Evolutionary conservation across 2,329 filamentous ascomycete genomes (phyloP).

Genomic region (Ophiocordyceps camponoti-saundersi): DNA sequence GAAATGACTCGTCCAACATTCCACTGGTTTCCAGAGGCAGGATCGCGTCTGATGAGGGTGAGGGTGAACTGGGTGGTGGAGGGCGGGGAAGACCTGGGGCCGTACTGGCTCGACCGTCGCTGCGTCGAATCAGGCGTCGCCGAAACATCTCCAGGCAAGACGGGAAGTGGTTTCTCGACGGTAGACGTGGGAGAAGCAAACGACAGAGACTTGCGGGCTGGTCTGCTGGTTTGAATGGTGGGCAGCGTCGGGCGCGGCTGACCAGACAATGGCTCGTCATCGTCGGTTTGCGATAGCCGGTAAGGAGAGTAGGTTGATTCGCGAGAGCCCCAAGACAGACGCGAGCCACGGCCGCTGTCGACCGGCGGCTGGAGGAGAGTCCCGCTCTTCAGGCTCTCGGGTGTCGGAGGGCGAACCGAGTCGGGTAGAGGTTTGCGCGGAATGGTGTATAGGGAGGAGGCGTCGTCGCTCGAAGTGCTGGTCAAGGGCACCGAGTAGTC

Average conservation of each 20-base stretch:
- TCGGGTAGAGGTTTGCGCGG: slow-evolving; percentile 33
- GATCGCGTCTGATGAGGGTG: slow-evolving; percentile 58
- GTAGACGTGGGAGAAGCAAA: slow-evolving; percentile 4
- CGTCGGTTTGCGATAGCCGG: slow-evolving; percentile 1
- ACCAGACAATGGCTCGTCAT: slow-evolving; percentile 1
- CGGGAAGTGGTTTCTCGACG: background rate
- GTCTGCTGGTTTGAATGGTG: slow-evolving; percentile 5
- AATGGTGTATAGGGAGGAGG: slow-evolving; percentile 25
- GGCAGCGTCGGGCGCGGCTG: slow-evolving; percentile 3
- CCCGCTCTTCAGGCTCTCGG: slow-evolving; percentile 7
- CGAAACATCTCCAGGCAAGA: background rate
- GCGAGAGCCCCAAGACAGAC: slow-evolving; percentile 7
- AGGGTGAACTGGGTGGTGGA: slow-evolving; percentile 31
- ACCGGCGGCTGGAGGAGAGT: slow-evolving; percentile 1
- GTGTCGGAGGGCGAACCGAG: slow-evolving; percentile 10
- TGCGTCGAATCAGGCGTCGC: slow-evolving; percentile 2
- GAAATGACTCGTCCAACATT: slow-evolving; percentile 53
- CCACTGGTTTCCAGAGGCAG: slow-evolving; percentile 52
- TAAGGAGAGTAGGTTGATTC: background rate
- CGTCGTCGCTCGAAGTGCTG: slow-evolving; percentile 25
- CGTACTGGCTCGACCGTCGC: slow-evolving; percentile 20
- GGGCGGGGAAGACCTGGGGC: slow-evolving; percentile 9
- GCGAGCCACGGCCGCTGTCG: background rate
- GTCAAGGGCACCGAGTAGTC: slow-evolving; percentile 22
- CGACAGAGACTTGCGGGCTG: slow-evolving; percentile 12